phyloP scores from a whole-genome alignment of 345 rosid species.

The Physaria fendleri region DNA sequence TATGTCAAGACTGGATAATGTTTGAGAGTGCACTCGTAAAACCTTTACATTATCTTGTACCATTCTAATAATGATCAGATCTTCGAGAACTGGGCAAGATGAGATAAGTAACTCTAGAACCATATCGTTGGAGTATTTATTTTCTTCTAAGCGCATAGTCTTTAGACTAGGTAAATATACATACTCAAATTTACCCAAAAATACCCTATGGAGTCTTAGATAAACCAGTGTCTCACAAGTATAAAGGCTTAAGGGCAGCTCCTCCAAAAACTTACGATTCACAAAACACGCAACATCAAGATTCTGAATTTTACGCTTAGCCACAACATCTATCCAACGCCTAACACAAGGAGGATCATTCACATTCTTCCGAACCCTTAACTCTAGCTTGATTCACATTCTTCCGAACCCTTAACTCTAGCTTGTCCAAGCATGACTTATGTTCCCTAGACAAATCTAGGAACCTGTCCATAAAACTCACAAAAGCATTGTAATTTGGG shows the following conservation, averaged over 20 bases:
- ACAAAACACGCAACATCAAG: conserved; percentile 19
- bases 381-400: neutral
- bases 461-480: neutral
- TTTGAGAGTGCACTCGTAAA: conserved; percentile 5
- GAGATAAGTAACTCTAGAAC: conserved; percentile 8
- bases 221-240: neutral
- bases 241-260: neutral
- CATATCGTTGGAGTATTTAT: neutral
- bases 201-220: conserved; percentile 6
- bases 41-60: conserved; percentile 1
- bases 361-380: neutral
- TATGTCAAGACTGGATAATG: neutral
- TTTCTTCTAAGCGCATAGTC: conserved; percentile 16
- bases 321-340: neutral
- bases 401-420: neutral
- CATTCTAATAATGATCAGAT: conserved; percentile 15
- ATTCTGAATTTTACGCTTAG: neutral
- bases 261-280: conserved; percentile 13
- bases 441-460: neutral
- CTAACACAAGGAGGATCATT: neutral
- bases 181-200: neutral
- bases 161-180: conserved; percentile 4
- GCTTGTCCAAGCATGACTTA: neutral
- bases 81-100: conserved; percentile 2
- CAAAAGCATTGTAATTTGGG: neutral